A percentile compares a stretch with the other conserved stretches of the same genome.
Evolutionary conservation across 2,329 filamentous ascomycete species (phyloP).

Genomic region (Metarhizium sp.): DNA sequence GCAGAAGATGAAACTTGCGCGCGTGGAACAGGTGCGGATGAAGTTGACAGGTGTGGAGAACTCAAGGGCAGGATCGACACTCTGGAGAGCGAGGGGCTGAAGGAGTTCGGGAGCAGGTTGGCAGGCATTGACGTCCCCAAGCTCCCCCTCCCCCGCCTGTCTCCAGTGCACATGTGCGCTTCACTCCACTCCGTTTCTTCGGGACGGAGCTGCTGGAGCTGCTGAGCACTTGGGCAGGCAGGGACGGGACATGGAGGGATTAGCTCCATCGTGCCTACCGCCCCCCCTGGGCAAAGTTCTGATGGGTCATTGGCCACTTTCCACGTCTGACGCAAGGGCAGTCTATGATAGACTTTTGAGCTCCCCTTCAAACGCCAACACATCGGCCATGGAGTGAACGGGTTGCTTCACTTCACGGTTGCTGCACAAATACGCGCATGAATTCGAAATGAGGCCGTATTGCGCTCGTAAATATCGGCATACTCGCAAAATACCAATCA

Average conservation of each 20-base stretch:
- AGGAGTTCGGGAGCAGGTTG: neutral
- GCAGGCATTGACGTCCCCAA: neutral
- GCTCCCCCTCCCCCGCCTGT: too few relatives aligned
- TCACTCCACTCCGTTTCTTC: too few relatives aligned
- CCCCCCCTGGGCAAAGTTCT: too few relatives aligned
- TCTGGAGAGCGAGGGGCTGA: too few relatives aligned
- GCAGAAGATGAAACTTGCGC: neutral
- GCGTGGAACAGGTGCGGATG: neutral
- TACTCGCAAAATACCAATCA: too few relatives aligned
- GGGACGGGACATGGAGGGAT: too few relatives aligned
- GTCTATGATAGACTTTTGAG: neutral
- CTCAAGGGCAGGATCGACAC: neutral
- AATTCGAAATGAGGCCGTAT: too few relatives aligned
- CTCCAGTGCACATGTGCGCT: too few relatives aligned
- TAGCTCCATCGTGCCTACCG: too few relatives aligned
- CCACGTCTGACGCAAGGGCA: neutral
- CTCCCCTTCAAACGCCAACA: neutral
- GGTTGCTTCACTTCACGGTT: neutral
- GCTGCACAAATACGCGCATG: neutral
- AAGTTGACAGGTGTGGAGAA: neutral
- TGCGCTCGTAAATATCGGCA: too few relatives aligned
- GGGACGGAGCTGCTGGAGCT: too few relatives aligned
- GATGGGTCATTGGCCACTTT: neutral
- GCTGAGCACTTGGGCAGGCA: too few relatives aligned
- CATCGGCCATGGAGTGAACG: neutral